Percentiles rank a stretch among this genome's conserved stretches.
Conservation (phyloP, 192 early-diverging fungal genomes). For the Oehlia diaphana region DNA sequence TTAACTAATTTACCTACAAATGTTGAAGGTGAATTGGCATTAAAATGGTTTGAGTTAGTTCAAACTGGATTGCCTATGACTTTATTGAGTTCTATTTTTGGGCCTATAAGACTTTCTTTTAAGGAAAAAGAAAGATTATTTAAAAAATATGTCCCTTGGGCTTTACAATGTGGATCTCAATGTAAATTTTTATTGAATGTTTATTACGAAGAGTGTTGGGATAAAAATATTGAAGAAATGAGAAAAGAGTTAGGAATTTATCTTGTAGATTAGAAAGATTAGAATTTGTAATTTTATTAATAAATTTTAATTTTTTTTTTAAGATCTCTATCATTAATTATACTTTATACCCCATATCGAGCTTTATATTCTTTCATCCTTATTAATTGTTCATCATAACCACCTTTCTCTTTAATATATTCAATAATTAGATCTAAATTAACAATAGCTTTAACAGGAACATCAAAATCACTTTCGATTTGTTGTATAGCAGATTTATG, state of each 20-base stretch:
- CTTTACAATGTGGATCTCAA: conserved; percentile 76
- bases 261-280: background rate
- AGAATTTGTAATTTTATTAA: background rate
- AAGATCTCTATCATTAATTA: too few relatives aligned
- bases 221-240: conserved; percentile 64
- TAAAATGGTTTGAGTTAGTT: conserved; percentile 93
- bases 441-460: conserved; percentile 87
- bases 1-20: conserved; percentile 78
- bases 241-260: conserved; percentile 75
- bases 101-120: conserved; percentile 68
- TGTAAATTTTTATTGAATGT: conserved; percentile 84
- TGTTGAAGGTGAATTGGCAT: conserved; percentile 87
- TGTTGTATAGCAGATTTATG: conserved; percentile 88
- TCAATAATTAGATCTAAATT: conserved; percentile 84
- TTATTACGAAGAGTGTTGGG: conserved; percentile 83
- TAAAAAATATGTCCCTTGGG: conserved; percentile 86
- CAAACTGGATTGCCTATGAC: conserved; percentile 93
- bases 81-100: conserved; percentile 77
- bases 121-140: conserved; percentile 66
- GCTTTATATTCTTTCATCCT: conserved; percentile 80
- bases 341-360: conserved; percentile 68
- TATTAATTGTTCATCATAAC: conserved; percentile 59
- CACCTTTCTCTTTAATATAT: conserved; percentile 75
- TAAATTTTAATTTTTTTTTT: background rate
- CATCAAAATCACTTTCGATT: conserved; percentile 75